Conservation (phyloP, 2,329 filamentous ascomycete species). For the Cladosporium sphaerospermum region DNA sequence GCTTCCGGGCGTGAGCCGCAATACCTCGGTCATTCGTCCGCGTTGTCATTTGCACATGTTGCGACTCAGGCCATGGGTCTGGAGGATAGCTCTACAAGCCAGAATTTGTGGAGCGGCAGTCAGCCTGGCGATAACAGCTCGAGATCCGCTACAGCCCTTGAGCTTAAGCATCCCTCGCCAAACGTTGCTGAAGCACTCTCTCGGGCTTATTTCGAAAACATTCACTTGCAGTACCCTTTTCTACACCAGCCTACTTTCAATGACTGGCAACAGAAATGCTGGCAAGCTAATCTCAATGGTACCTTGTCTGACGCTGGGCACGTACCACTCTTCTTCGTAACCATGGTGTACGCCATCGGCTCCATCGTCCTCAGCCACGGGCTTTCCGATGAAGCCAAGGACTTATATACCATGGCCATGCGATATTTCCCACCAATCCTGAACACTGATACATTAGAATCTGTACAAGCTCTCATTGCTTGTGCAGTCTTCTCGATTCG, state of each 20-base stretch:
- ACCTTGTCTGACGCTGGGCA: not conserved
- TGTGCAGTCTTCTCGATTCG: slow-evolving; percentile 26
- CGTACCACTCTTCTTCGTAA: slow-evolving; percentile 13
- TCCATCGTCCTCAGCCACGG: slow-evolving; percentile 18
- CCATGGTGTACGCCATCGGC: slow-evolving; percentile 23
- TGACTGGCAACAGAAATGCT: slow-evolving; percentile 26
- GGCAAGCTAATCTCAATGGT: slow-evolving; percentile 11
- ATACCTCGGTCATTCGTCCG: slow-evolving; percentile 35
- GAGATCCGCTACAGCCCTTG: not conserved
- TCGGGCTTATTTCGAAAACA: slow-evolving; percentile 34
- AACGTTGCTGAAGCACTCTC: slow-evolving; percentile 15
- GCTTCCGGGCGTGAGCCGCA: slow-evolving; percentile 33
- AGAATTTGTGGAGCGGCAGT: not conserved
- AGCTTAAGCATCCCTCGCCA: not conserved
- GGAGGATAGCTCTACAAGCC: not conserved
- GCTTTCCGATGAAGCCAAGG: slow-evolving; percentile 12
- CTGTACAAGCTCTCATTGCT: slow-evolving; percentile 22
- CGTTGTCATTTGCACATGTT: slow-evolving; percentile 30
- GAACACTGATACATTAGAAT: slow-evolving; percentile 21
- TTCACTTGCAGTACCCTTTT: slow-evolving; percentile 36
- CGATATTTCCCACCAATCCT: slow-evolving; percentile 19
- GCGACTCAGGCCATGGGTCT: slow-evolving; percentile 22
- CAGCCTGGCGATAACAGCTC: no score
- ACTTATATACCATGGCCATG: slow-evolving; percentile 17
- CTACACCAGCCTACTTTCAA: slow-evolving; percentile 32